phyloP scores from a whole-genome alignment of 2,329 filamentous ascomycete species.

The Alternaria panax region DNA sequence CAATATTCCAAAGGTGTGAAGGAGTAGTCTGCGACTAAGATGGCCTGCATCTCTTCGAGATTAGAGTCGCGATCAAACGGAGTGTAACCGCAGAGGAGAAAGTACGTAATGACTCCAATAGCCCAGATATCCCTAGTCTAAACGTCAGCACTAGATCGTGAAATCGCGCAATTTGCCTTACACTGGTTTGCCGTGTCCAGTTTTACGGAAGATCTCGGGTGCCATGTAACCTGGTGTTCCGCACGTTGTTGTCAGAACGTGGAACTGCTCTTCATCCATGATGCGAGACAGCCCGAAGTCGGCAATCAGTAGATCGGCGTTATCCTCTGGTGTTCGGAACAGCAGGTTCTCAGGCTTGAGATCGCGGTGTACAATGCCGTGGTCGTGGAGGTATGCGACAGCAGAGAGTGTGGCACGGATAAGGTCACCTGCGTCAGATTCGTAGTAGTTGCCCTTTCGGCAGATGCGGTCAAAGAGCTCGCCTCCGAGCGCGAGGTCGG shows the following conservation, averaged over 20 bases:
- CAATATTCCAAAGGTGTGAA: constrained; percentile 97
- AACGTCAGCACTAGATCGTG: constrained; percentile 17
- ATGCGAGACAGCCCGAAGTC: constrained; percentile 96
- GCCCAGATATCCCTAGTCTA: constrained; percentile 84
- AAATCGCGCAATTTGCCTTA: constrained; percentile 45
- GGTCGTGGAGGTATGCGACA: constrained; percentile 98
- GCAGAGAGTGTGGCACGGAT: constrained; percentile 94
- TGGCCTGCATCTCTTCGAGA: constrained; percentile 99
- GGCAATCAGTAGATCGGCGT: constrained; percentile 93
- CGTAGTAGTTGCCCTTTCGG: constrained; percentile 97
- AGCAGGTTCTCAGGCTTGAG: constrained; percentile 97
- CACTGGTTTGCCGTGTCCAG: constrained; percentile 96
- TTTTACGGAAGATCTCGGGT: constrained; percentile 99
- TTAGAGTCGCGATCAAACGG: constrained; percentile 98
- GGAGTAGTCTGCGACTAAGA: constrained; percentile 93
- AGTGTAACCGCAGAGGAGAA: constrained; percentile 96
- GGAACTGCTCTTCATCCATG: constrained; percentile 99
- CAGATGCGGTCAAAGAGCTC: constrained; percentile 99
- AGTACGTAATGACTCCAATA: constrained; percentile 98
- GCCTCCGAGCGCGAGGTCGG: constrained; percentile 92
- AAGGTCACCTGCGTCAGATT: constrained; percentile 93
- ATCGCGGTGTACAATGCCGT: constrained; percentile 97
- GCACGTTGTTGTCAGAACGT: constrained; percentile 96
- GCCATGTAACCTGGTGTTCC: constrained; percentile 99
- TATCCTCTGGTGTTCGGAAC: constrained; percentile 96